A percentile compares a stretch with the other conserved stretches of the same genome.
Evolutionary conservation across 1,284 basidiomycete species (phyloP).

Genomic region (Filobasidium uniguttulatum): DNA sequence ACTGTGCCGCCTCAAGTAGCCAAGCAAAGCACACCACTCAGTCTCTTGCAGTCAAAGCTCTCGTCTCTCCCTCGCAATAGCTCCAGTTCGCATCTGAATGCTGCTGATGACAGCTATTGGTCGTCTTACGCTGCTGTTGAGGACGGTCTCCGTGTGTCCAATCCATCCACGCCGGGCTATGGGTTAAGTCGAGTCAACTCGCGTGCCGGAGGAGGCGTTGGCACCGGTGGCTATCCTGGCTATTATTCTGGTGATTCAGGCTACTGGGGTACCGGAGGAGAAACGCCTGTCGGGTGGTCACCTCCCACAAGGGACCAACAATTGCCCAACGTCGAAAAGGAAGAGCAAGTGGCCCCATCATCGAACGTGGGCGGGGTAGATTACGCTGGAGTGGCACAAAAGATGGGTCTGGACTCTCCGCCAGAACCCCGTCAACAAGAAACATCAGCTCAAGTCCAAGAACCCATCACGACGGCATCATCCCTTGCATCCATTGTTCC

Average conservation of each 20-base stretch:
- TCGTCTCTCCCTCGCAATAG: background rate
- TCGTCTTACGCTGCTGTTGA: conserved; percentile 11
- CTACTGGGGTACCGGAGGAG: conserved; percentile 15
- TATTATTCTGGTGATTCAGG: background rate
- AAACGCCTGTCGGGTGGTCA: conserved; percentile 15
- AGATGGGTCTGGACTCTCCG: no score
- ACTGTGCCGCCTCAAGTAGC: background rate
- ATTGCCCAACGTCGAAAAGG: no score
- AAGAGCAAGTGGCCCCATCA: no score
- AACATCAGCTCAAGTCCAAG: no score
- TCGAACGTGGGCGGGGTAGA: no score
- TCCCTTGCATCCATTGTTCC: no score
- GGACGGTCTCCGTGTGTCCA: conserved; percentile 11
- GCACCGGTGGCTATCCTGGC: background rate
- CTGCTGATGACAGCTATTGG: conserved; percentile 12
- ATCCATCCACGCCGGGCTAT: conserved; percentile 12
- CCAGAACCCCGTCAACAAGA: no score
- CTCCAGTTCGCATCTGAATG: background rate
- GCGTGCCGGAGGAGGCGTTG: background rate
- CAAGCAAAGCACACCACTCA: background rate
- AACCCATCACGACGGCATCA: no score
- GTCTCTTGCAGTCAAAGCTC: no score
- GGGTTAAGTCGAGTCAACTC: background rate
- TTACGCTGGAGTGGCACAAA: no score
- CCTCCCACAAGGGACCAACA: no score